A percentile compares a stretch with the other conserved stretches of the same genome.
These are phyloP conservation scores for Backusella luteola DNA, from an alignment of 192 early-diverging fungal species.

Conservation along the genomic window DNA sequence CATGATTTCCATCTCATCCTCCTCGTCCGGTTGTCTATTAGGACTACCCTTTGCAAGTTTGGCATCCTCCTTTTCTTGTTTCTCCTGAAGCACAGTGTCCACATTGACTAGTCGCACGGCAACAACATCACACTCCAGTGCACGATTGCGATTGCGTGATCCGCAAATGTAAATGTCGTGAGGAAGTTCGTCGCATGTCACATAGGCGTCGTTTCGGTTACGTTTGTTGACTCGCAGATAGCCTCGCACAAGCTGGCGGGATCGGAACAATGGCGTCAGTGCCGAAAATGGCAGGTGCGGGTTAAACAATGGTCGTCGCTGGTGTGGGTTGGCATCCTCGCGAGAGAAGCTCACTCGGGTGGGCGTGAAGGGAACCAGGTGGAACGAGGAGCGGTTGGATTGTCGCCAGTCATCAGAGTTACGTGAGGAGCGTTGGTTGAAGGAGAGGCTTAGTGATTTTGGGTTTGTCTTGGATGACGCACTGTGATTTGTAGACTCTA, in stretches of 20 bases:
- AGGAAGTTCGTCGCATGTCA: conserved; percentile 67
- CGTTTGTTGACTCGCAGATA: conserved; percentile 83
- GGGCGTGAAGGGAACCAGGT: conserved; percentile 39
- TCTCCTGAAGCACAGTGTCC: conserved; percentile 55
- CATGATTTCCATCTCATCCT: conserved; percentile 47
- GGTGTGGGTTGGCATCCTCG: conserved; percentile 48
- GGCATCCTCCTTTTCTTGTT: conserved; percentile 55
- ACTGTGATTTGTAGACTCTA: not conserved
- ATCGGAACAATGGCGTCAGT: conserved; percentile 46
- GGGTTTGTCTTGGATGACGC: not conserved
- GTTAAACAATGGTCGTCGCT: conserved; percentile 52
- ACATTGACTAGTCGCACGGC: conserved; percentile 69
- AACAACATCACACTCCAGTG: conserved; percentile 82
- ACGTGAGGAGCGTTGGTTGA: conserved; percentile 33
- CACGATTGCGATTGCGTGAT: conserved; percentile 72
- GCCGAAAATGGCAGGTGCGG: conserved; percentile 56
- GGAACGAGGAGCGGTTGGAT: conserved; percentile 32
- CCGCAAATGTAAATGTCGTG: conserved; percentile 82
- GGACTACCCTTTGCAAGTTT: conserved; percentile 51
- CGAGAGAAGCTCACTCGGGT: conserved; percentile 44
- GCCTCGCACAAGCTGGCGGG: conserved; percentile 63
- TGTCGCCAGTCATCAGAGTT: conserved; percentile 43
- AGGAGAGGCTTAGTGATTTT: not conserved
- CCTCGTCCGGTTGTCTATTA: conserved; percentile 51
- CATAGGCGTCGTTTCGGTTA: conserved; percentile 86